Evolutionary conservation across 345 rosid species (phyloP), one percentile per base, ranked within the genome.

Genomic region (Brassica cretica): DNA sequence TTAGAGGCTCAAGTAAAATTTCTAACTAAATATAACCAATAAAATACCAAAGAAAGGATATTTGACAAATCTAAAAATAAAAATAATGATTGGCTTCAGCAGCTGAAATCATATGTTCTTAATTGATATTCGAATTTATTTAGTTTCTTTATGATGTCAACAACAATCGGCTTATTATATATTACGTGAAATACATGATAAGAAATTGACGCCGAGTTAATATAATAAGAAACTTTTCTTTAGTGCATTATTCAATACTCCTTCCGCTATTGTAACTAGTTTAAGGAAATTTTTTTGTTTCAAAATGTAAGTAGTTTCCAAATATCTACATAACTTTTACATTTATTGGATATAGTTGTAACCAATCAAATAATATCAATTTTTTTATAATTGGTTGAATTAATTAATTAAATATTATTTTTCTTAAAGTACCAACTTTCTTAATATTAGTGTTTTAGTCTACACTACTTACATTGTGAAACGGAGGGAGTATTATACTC

Each of bases 81-180:
- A 71, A 78, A 66, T 58, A 41, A 44, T 78, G 77, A 78, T 78
- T 66, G 77, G 81, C 33, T 72, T 66, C 69, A 72, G 60, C 73
- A 27, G 67, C 73, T 72, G 15, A 66, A 49, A 49, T 14, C 18
- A 66, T 66, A 21, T 59, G 21, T 21, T 44, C 14, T 41, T 46
- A 46, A 12, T 12, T 49, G 9, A 19, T 46, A 70, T 7, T 53
- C 32, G 44, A 51, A 16, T 39, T 51, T 65, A 27, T 27, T 58
- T 14, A 66, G 11, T 66, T 72, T 58, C 46, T 39, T 58, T 66
- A 58, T 58, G 63, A n/a, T 44, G 44, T 39, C 55, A 72, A 65
- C 49, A 78, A 78, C 60, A 58, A 56, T 66, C 81, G 68, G 63
- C 62, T 59, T 72, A 72, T 5, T 15, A 53, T 46, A 44, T 44